These are phyloP conservation scores for Aspergillus sp. DNA, from an alignment of 2,329 filamentous ascomycete species.

Conservation along the genomic window DNA sequence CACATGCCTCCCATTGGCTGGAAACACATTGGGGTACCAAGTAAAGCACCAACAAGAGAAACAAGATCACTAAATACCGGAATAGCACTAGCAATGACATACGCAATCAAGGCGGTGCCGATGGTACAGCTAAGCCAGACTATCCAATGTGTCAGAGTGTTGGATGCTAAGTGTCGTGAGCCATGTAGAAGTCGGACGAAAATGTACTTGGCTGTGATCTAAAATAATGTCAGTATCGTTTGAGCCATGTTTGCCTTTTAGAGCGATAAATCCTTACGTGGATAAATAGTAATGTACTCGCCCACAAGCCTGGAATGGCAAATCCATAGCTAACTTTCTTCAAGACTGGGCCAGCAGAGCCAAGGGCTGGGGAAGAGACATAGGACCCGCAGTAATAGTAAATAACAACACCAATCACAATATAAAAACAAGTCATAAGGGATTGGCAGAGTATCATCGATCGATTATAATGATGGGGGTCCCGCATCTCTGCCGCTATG, in stretches of 20 bases:
- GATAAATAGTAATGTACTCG: conserved; percentile 12
- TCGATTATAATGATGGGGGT: conserved; percentile 27
- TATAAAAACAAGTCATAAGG: conserved; percentile 27
- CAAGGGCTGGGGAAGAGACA: conserved; percentile 42
- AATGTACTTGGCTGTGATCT: conserved; percentile 8
- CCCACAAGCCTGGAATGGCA: conserved; percentile 20
- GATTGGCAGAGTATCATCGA: conserved; percentile 28
- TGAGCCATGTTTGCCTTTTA: too few relatives aligned
- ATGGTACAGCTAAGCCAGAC: conserved; percentile 13
- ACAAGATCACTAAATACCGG: conserved; percentile 17
- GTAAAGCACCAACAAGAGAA: conserved; percentile 15
- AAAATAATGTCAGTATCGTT: too few relatives aligned
- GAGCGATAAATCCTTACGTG: conserved; percentile 4
- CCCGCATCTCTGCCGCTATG: conserved; percentile 35
- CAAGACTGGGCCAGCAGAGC: conserved; percentile 35
- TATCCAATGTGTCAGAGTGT: conserved; percentile 14
- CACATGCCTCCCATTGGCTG: conserved; percentile 39
- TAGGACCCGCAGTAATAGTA: conserved; percentile 43
- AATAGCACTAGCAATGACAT: conserved; percentile 18
- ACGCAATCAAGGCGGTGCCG: conserved; percentile 10
- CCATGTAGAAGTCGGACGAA: conserved; percentile 14
- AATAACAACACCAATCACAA: conserved; percentile 35
- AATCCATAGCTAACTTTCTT: conserved; percentile 41
- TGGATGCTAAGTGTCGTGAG: conserved; percentile 11
- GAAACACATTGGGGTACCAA: conserved; percentile 15